Conservation (phyloP, 2,329 filamentous ascomycete species). For the Penicillium hesseltinei region DNA sequence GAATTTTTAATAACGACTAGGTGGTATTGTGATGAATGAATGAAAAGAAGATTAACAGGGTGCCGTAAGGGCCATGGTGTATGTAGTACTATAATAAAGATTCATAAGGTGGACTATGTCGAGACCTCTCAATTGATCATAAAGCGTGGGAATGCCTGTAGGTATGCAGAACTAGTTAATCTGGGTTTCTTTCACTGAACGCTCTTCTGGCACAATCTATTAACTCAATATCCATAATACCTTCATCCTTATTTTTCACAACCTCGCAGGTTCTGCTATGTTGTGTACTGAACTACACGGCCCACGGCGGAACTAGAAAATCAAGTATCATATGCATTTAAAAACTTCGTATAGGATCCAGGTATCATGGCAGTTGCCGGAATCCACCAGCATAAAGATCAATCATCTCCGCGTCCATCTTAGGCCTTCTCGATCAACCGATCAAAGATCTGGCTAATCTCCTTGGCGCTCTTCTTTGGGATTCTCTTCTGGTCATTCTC, state of each 20-base stretch:
- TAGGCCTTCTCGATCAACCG: conserved; percentile 64
- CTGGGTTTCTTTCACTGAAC: neutral
- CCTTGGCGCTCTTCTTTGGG: conserved; percentile 79
- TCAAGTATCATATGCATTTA: neutral
- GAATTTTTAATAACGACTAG: too few species aligned
- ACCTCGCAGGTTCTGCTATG: too few species aligned
- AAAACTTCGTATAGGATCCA: neutral
- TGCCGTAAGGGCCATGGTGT: too few species aligned
- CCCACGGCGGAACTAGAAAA: neutral
- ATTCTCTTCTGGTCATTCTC: conserved; percentile 72
- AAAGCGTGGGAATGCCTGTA: neutral
- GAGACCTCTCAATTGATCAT: neutral
- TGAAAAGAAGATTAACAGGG: too few species aligned
- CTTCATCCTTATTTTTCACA: neutral
- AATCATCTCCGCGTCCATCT: neutral
- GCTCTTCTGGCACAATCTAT: neutral
- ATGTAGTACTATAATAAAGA: too few species aligned
- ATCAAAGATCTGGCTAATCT: conserved; percentile 69
- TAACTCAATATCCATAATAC: neutral
- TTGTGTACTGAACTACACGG: neutral
- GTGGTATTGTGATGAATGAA: too few species aligned
- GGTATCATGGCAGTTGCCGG: neutral
- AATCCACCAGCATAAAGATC: neutral
- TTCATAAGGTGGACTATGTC: neutral
- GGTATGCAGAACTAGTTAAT: too few species aligned